Conservation (phyloP, 305 asterid genomes). For the Withania somnifera region DNA sequence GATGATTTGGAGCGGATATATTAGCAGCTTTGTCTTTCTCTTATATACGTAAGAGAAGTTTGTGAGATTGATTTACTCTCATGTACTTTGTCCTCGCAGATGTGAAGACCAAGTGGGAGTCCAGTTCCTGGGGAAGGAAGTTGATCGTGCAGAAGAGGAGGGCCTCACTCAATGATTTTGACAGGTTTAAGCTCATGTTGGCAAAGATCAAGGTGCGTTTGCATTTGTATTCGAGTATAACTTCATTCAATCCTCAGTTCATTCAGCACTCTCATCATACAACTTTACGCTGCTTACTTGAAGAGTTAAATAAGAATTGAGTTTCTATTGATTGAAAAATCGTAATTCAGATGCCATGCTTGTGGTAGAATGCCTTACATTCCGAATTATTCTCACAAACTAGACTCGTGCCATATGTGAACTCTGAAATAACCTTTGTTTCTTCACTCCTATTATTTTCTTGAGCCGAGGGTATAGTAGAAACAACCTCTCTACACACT, state of each 20-base stretch:
- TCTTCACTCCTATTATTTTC: no score
- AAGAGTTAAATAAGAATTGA: neutral
- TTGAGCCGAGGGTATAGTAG: no score
- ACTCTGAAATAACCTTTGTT: neutral
- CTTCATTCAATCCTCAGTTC: neutral
- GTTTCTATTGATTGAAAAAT: neutral
- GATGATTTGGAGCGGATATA: neutral
- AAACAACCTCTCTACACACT: no score
- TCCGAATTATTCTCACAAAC: neutral
- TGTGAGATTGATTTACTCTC: neutral
- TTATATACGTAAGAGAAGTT: neutral
- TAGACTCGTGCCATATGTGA: neutral
- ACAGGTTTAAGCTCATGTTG: conserved; percentile 80
- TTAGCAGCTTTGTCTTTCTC: neutral
- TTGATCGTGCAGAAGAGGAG: conserved; percentile 82
- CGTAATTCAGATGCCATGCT: neutral
- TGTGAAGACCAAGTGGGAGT: conserved; percentile 89
- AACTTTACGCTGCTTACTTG: neutral
- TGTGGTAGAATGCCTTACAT: neutral
- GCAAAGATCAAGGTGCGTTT: conserved; percentile 76
- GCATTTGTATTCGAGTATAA: neutral
- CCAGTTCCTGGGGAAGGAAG: conserved; percentile 95
- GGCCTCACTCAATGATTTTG: conserved; percentile 74
- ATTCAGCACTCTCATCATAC: neutral
- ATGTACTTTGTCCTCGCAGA: conserved; percentile 23